A percentile compares a stretch with the other conserved stretches of the same genome.
Evolutionary conservation across 805 yeast species (phyloP).

Genomic region (Hanseniaspora clermontiae): DNA sequence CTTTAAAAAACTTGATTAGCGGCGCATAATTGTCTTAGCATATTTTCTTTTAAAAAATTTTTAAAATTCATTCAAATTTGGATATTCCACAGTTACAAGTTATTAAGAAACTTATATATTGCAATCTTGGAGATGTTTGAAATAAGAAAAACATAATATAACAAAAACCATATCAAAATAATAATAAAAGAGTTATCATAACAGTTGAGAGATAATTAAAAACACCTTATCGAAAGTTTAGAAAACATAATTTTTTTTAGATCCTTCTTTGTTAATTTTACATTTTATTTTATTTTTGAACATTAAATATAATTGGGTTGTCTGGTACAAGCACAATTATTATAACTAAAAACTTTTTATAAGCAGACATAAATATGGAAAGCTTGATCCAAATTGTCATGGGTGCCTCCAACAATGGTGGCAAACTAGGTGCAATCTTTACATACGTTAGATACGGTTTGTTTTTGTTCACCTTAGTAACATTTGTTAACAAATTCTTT

Average conservation of each 20-base stretch:
- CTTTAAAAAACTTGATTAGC: neutral
- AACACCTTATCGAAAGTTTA: neutral
- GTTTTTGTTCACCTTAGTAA: neutral
- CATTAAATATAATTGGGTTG: neutral
- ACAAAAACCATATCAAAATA: neutral
- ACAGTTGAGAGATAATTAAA: no score
- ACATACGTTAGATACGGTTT: constrained; percentile 11
- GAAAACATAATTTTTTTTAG: no score
- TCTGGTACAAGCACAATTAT: neutral
- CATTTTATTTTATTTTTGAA: neutral
- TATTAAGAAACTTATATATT: no score
- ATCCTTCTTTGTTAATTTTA: neutral
- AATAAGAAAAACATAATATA: neutral
- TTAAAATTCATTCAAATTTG: no score
- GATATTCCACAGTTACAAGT: no score
- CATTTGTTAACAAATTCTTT: constrained; percentile 12
- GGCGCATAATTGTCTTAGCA: no score
- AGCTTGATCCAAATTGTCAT: constrained; percentile 1
- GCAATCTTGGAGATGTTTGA: neutral
- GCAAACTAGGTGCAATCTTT: constrained; percentile 9
- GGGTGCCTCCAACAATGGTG: constrained; percentile 13
- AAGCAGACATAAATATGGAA: constrained; percentile 4
- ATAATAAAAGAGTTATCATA: no score
- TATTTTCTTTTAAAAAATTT: neutral
- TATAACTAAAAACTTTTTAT: neutral